Evolutionary conservation across 1,139 yeast species (phyloP), one percentile per base, ranked within the genome.

Genomic region (Debaryomyces subglobosus): DNA sequence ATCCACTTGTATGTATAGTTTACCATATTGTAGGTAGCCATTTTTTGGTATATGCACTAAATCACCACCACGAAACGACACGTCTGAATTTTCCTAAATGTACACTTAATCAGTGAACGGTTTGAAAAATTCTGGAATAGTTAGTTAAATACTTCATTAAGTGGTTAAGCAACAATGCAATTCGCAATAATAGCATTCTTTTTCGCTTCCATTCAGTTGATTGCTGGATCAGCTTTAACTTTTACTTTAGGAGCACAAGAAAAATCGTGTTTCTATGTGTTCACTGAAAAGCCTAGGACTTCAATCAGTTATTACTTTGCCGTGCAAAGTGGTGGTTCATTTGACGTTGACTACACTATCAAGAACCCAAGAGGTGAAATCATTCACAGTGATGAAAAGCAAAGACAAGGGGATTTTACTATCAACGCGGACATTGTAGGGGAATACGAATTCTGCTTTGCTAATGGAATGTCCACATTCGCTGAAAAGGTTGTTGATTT

Each of bases 391-490:
- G 89, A 86, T 49, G 73, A 77, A 46, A 85, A 85, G 59, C 86
- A 86, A 63, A 82, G 90, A 67, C 96, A 89, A 64, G 97, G 96
- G 2, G 97, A 92, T 60, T 89, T 87, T 75, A 77, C 82, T 4
- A 84, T 92, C 65, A 74, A 72, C 27, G 97, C 94, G 21, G 83
- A 81, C 40, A 58, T 65, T 39, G 67, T 71, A 36, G 99, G 99
- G 32, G 98, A 94, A 67, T 94, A 92, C 72, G 90, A 89, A 66
- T 87, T 94, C 67, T 94, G 99, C 70, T 91, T 94, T 74, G 75
- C 85, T 58, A 91, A 91, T 67, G 89, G 85, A 52, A 86, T 87
- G 90, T 85, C 96, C 6, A 86, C 96, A 3, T 86, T 84, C 65
- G 87, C 94, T 45, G 95, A 89, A 61, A 92, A 92, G 70, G 85